These are phyloP conservation scores for Fermentozyma sake DNA, from an alignment of 1,139 yeast genomes.

Conservation along the genomic window DNA sequence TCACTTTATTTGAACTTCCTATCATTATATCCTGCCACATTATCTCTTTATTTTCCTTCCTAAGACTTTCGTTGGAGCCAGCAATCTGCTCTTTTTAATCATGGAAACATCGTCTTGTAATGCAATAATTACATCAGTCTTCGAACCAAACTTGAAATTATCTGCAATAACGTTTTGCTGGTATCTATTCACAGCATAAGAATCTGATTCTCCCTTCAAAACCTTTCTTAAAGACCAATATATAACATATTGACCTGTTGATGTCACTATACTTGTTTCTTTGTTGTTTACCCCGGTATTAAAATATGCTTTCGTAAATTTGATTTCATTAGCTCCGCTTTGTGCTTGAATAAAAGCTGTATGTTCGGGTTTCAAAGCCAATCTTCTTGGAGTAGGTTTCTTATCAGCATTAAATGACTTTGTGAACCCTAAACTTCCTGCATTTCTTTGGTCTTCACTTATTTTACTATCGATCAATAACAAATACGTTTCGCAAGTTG, in stretches of 20 bases:
- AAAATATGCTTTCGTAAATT: constrained; percentile 72
- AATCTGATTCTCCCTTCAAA: constrained; percentile 45
- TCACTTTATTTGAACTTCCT: too few species aligned
- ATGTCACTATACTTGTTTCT: constrained; percentile 71
- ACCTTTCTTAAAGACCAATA: constrained; percentile 70
- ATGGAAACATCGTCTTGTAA: constrained; percentile 67
- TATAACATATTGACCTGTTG: constrained; percentile 76
- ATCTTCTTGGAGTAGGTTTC: constrained; percentile 66
- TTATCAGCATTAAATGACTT: constrained; percentile 60
- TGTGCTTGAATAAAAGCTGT: constrained; percentile 56
- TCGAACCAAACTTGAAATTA: constrained; percentile 72
- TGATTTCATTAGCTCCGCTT: constrained; percentile 43
- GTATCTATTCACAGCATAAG: constrained; percentile 64
- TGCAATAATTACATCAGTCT: constrained; percentile 66
- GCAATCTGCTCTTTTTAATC: constrained; percentile 47
- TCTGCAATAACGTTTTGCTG: constrained; percentile 65
- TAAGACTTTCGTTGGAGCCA: constrained; percentile 3
- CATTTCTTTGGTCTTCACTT: constrained; percentile 54
- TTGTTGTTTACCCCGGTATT: constrained; percentile 59
- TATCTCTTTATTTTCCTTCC: neutral
- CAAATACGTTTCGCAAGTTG: constrained; percentile 70
- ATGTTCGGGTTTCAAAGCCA: constrained; percentile 70
- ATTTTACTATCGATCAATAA: constrained; percentile 64
- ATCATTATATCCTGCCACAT: too few species aligned
- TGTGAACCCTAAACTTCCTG: constrained; percentile 60